A percentile compares a stretch with the other conserved stretches of the same genome.
Evolutionary conservation across 345 rosid species (phyloP).

Genomic region (Salix brachista): DNA sequence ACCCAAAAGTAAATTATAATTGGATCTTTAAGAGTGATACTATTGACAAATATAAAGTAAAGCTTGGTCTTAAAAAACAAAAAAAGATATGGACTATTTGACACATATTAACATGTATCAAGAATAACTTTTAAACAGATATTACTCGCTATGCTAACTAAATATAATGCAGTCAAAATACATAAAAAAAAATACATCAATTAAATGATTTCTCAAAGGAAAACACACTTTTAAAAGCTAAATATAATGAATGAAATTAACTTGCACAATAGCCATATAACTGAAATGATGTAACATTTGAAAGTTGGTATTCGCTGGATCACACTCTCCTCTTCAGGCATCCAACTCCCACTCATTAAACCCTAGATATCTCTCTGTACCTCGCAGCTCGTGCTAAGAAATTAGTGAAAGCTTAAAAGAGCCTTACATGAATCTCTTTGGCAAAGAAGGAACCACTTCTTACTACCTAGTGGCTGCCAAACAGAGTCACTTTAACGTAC

Average conservation of each 20-base stretch:
- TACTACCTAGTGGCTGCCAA: background rate
- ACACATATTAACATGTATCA: too few species aligned
- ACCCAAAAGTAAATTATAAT: too few species aligned
- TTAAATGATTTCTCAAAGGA: too few species aligned
- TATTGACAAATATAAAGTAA: too few species aligned
- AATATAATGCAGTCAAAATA: too few species aligned
- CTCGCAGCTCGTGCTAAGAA: background rate
- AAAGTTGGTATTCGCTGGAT: slow-evolving; percentile 9
- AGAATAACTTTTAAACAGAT: too few species aligned
- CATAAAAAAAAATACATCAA: too few species aligned
- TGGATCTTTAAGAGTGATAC: too few species aligned
- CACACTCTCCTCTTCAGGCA: background rate
- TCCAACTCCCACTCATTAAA: background rate
- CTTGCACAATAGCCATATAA: background rate
- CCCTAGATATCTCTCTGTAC: background rate
- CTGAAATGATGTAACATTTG: background rate
- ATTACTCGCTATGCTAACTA: too few species aligned
- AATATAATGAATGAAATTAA: background rate
- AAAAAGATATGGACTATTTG: too few species aligned
- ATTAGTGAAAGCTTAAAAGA: background rate
- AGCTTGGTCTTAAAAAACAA: too few species aligned
- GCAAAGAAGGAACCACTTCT: background rate
- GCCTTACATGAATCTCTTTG: background rate
- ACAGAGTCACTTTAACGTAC: background rate
- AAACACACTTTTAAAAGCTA: too few species aligned